phyloP scores from a whole-genome alignment of 75 land plant genomes.

The Sequoia sempervirens region DNA sequence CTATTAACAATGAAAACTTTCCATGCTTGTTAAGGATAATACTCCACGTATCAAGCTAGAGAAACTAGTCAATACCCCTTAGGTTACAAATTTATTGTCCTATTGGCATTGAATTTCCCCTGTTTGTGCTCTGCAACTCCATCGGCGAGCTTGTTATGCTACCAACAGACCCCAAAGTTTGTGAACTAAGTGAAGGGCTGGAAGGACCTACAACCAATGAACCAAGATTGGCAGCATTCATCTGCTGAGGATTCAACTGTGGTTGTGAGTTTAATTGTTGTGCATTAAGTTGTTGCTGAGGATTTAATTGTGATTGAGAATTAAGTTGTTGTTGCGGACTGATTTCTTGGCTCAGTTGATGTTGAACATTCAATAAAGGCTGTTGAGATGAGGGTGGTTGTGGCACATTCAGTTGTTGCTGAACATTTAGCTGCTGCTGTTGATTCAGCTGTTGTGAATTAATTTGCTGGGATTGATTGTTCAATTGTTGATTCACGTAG shows the following conservation, averaged over 20 bases:
- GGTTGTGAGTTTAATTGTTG: slow-evolving; percentile 39
- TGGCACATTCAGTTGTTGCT: slow-evolving; percentile 40
- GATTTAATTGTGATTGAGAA: slow-evolving; percentile 22
- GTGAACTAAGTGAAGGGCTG: slow-evolving; percentile 81
- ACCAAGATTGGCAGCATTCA: slow-evolving; percentile 47
- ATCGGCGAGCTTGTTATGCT: slow-evolving; percentile 71
- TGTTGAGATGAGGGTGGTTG: slow-evolving; percentile 29
- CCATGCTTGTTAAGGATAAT: no score
- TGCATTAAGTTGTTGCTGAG: slow-evolving; percentile 27
- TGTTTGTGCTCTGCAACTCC: slow-evolving; percentile 67
- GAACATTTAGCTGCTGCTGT: slow-evolving; percentile 18
- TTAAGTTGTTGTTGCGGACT: slow-evolving; percentile 26
- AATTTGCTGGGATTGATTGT: slow-evolving; percentile 24
- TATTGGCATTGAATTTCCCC: slow-evolving; percentile 27
- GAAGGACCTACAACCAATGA: slow-evolving; percentile 55
- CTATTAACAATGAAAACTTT: no score
- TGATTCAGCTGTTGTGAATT: slow-evolving; percentile 24
- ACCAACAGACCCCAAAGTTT: slow-evolving; percentile 74
- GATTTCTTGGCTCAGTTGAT: slow-evolving; percentile 42
- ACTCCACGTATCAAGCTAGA: no score
- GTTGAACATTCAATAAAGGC: slow-evolving; percentile 24
- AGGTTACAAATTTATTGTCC: neutral
- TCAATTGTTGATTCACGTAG: slow-evolving; percentile 44
- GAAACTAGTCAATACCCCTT: no score
- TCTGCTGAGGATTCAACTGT: slow-evolving; percentile 17